Conservation (phyloP, 225 moss, liverwort and hornwort species). For the Ulota crispa region DNA sequence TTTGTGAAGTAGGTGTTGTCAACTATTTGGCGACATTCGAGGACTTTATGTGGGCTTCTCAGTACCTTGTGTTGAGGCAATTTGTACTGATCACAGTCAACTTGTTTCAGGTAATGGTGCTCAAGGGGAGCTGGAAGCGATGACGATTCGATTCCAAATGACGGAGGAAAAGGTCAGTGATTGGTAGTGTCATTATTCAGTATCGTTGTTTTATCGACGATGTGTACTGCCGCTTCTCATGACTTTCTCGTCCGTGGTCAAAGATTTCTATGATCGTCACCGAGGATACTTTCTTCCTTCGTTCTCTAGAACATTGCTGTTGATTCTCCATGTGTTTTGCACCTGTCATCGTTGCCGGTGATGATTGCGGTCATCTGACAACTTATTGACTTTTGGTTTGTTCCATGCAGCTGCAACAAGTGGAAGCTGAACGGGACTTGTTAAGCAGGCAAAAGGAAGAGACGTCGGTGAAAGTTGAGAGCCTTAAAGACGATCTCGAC, state of each 20-base stretch:
- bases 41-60: background rate
- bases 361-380: constrained; percentile 1
- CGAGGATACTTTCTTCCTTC: constrained; percentile 4
- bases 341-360: background rate
- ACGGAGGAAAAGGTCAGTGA: constrained; percentile 56
- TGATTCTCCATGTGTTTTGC: constrained; percentile 1
- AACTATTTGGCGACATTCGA: background rate
- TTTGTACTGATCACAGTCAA: background rate
- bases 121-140: constrained; percentile 56
- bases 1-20: background rate
- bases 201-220: background rate
- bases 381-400: constrained; percentile 8
- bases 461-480: constrained; percentile 38
- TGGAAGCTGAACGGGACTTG: constrained; percentile 54
- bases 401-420: constrained; percentile 52
- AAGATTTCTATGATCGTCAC: background rate
- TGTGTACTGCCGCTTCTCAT: background rate
- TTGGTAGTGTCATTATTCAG: background rate
- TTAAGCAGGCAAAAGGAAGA: constrained; percentile 55
- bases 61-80: background rate
- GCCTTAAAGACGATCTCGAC: constrained; percentile 48
- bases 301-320: background rate
- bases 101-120: constrained; percentile 38
- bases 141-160: constrained; percentile 45
- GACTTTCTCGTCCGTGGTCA: background rate